Evolutionary conservation across 129 eudicot genomes (phyloP), one percentile per base, ranked within the genome.

Genomic region (Erigeron canadensis): DNA sequence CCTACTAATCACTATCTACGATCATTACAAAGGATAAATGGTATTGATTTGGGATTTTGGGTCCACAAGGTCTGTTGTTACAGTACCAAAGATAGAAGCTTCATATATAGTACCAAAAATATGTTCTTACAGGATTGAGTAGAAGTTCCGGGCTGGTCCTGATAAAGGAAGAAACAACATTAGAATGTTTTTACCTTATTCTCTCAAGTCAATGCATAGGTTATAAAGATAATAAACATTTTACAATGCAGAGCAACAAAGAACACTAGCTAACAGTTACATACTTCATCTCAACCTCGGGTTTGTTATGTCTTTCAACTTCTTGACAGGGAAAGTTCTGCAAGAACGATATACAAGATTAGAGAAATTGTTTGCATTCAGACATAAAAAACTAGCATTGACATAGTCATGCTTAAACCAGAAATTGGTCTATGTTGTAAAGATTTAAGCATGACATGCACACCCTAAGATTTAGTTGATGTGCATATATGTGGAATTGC

Each of bases 101-200:
- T 23, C 56, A 15, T 21, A 50, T 45, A 15, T 39, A 71, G 56
- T 55, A 63, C 54, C 67, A 68, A 81, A 11, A 66, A 62, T 57
- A 0, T 45, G 71, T 60, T 72, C 96, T 89, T 87, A 93, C 98
- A 77, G 96, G 86, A 82, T 92, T 93, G 68, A 93, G 90, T 65
- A 92, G 84, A 74, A 93, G 98, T 81, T 93, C 98, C 6, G 95
- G 91, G 81, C 98, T 86, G 72, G 96, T 93, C 96, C 98, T 89
- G 95, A 48, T 85, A 88, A 79, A 67, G 23, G 69, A 19, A 74
- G 62, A 73, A 61, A 17, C 60, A 65, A 71, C 38, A 17, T 67
- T 70, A 47, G 57, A 62, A 23, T 18, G 6, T 7, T 48, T 80
- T 57, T 5, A 48, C 15, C 62, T 56, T 3, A 4, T 2, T 18